A percentile compares a stretch with the other conserved stretches of the same genome.
Conservation (phyloP, 2,329 filamentous ascomycete species). For the Zymoseptoria passerinii region DNA sequence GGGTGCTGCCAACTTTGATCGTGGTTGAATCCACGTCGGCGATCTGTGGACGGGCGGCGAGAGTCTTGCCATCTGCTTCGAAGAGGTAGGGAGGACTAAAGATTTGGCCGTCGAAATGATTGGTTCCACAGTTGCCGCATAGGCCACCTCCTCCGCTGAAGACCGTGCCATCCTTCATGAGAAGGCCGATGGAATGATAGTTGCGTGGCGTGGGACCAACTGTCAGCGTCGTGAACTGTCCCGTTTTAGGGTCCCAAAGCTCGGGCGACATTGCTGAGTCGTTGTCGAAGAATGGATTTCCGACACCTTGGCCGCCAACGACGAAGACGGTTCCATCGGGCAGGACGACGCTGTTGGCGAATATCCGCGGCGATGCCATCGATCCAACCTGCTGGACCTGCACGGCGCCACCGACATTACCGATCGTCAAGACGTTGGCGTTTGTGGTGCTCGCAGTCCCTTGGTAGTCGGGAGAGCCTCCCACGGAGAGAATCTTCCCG, state of each 20-base stretch:
- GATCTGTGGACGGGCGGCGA: not conserved
- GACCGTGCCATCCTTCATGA: slow-evolving; percentile 45
- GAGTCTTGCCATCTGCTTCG: not conserved
- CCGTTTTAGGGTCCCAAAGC: slow-evolving; percentile 13
- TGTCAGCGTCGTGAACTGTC: slow-evolving; percentile 10
- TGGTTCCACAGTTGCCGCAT: slow-evolving; percentile 30
- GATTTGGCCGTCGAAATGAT: slow-evolving; percentile 50
- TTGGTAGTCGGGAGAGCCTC: slow-evolving; percentile 43
- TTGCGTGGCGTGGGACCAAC: slow-evolving; percentile 33
- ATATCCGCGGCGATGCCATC: slow-evolving; percentile 27
- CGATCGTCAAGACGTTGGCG: slow-evolving; percentile 46
- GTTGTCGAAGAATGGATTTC: slow-evolving; percentile 14
- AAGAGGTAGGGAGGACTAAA: slow-evolving; percentile 49
- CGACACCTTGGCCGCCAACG: slow-evolving; percentile 22
- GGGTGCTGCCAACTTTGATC: not conserved
- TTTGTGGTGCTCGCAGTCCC: slow-evolving; percentile 34
- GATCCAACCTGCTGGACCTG: not conserved
- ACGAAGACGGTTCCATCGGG: slow-evolving; percentile 30
- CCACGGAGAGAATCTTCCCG: slow-evolving; percentile 48
- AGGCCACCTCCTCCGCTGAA: slow-evolving; percentile 47
- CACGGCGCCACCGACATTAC: slow-evolving; percentile 4
- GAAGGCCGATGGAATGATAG: slow-evolving; percentile 45
- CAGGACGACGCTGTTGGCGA: slow-evolving; percentile 19
- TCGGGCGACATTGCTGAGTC: slow-evolving; percentile 13
- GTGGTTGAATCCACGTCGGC: slow-evolving; percentile 26